Percentiles rank a stretch among this genome's conserved stretches.
phyloP scores from a whole-genome alignment of 2,329 filamentous ascomycete species.

The Xylaria sp. region DNA sequence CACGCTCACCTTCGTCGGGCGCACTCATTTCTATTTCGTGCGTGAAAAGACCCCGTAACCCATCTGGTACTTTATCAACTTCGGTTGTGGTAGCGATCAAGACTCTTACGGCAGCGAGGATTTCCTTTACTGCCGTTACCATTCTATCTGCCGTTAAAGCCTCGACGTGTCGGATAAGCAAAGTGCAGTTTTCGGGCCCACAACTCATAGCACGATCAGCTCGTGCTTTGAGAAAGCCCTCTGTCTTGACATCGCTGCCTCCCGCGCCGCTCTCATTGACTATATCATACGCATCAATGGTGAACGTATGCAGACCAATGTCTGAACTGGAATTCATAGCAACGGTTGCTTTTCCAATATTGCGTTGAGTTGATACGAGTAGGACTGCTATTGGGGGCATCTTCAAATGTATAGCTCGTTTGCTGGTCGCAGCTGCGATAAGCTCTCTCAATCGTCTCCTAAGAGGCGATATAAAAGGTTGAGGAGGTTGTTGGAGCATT shows the following conservation, averaged over 20 bases:
- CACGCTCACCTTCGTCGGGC: slow-evolving; percentile 90
- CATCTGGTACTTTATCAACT: slow-evolving; percentile 91
- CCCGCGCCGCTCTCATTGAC: slow-evolving; percentile 89
- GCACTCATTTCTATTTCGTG: slow-evolving; percentile 95
- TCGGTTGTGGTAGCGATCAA: slow-evolving; percentile 95
- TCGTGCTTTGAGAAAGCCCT: slow-evolving; percentile 86
- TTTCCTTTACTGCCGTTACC: slow-evolving; percentile 82
- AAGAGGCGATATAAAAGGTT: slow-evolving; percentile 65
- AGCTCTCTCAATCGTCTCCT: slow-evolving; percentile 82
- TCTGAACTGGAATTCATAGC: slow-evolving; percentile 83
- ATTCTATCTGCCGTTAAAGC: slow-evolving; percentile 92
- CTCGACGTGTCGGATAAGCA: slow-evolving; percentile 91
- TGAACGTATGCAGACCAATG: slow-evolving; percentile 88
- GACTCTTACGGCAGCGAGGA: slow-evolving; percentile 81
- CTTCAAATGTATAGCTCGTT: slow-evolving; percentile 83
- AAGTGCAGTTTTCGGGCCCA: slow-evolving; percentile 81
- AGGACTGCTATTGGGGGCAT: slow-evolving; percentile 90
- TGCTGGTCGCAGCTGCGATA: slow-evolving; percentile 87
- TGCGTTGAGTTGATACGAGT: slow-evolving; percentile 88
- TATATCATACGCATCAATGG: slow-evolving; percentile 92
- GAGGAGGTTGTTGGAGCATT: slow-evolving; percentile 58
- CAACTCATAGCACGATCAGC: slow-evolving; percentile 91
- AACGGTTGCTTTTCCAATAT: slow-evolving; percentile 89
- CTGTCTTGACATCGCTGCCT: slow-evolving; percentile 91
- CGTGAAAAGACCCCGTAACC: slow-evolving; percentile 88